These are phyloP conservation scores for Inonotus hispidus DNA, from an alignment of 1,284 basidiomycete species.

Conservation along the genomic window DNA sequence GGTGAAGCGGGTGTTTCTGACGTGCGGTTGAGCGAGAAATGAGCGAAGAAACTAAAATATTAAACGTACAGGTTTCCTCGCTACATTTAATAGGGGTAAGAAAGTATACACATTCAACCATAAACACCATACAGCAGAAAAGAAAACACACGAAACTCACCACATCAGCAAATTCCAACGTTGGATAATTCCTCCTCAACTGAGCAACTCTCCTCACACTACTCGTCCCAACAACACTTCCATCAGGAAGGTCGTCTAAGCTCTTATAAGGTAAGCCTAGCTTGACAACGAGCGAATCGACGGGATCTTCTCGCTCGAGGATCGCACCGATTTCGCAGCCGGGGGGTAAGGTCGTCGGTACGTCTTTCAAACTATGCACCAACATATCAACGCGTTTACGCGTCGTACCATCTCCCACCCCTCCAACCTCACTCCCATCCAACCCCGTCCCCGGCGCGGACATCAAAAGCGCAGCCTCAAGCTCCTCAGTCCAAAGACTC, in stretches of 20 bases:
- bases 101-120: conserved; percentile 9
- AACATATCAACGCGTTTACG: conserved; percentile 73
- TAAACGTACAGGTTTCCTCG: conserved; percentile 72
- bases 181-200: conserved; percentile 74
- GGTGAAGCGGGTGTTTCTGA: conserved; percentile 79
- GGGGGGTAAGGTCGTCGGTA: conserved; percentile 82
- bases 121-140: conserved; percentile 8
- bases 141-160: conserved; percentile 46
- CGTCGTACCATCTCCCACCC: conserved; percentile 39
- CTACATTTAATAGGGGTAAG: conserved; percentile 32
- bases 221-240: conserved; percentile 90
- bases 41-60: conserved; percentile 4
- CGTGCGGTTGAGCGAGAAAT: neutral
- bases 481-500: conserved; percentile 92
- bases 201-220: conserved; percentile 93
- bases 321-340: conserved; percentile 87
- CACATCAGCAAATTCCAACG: conserved; percentile 83
- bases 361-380: conserved; percentile 92
- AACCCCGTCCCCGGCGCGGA: neutral
- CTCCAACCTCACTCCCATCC: neutral
- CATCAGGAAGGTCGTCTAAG: conserved; percentile 82
- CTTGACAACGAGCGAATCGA: conserved; percentile 89
- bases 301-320: conserved; percentile 83
- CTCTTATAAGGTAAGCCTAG: conserved; percentile 66
- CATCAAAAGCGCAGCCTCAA: conserved; percentile 72